Evolutionary conservation across 768 basidiomycete species (phyloP), one percentile per base, ranked within the genome.

Genomic region (Suillus placidus): DNA sequence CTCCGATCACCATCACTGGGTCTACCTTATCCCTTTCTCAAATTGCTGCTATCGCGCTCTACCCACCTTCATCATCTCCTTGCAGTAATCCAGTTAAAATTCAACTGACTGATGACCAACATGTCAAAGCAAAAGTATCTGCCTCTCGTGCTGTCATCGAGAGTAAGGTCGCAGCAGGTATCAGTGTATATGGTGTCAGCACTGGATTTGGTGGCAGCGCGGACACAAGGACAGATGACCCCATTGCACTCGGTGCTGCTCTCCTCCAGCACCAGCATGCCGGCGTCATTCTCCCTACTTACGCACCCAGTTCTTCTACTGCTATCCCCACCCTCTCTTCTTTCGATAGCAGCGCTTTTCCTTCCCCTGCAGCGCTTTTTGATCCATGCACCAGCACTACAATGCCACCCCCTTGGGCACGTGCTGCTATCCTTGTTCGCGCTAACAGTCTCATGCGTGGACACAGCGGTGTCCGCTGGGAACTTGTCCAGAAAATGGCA

Each of bases 361-460:
- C 45, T 42, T 26, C 51, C 7, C 45, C 80, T 13, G 81, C 93
- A 0, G 92, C 93, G 10, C 87, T 94, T 52, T 82, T 83, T 6
- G 91, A 93, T 71, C 91, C 90, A 1, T 74, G 89, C 14, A 77
- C 84, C 13, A 85, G 87, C 13, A 84, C 85, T 37, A 87, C 84
- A 66, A 94, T 95, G 92, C 93, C 94, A 5, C 89, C 92, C 66
- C 80, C 91, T 2, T 94, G 94, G 91, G 93, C 94, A 38, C 88
- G 94, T 62, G 94, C 90, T 14, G 92, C 94, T 1, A 93, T 95
- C 71, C 78, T 94, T 12, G 83, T 96, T 70, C 91, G 94, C 69
- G 90, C 93, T 83, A 96, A 95, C 77, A 94, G 92, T 5, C 86
- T 96, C 51, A 88, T 94, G 62, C 89, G 94, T 7, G 94, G 93